Base-by-base conservation (phyloP, 1,284 basidiomycete species). In the Stereum hirsutum region DNA sequence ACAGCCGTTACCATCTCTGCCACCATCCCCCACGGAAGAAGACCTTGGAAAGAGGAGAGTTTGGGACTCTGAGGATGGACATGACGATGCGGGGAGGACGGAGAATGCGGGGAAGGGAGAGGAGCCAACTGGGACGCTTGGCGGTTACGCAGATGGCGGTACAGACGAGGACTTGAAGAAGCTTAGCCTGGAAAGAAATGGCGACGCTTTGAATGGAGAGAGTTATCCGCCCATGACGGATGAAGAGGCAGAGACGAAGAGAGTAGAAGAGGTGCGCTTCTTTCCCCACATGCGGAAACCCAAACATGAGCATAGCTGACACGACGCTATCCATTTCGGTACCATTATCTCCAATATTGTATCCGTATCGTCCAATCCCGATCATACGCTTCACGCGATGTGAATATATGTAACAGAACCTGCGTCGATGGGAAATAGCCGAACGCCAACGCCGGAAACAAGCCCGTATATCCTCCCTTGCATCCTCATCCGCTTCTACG, bases 371-470 rank as follows among this genome's bases (percentile, higher is more conserved):
- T n/a, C n/a, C n/a, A n/a, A n/a, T n/a, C n/a, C n/a, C n/a, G n/a
- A n/a, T n/a, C n/a, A n/a, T n/a, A n/a, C n/a, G n/a, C n/a, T n/a
- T n/a, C n/a, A n/a, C n/a, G n/a, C n/a, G n/a, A n/a, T 24, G 39
- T 36, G 20, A 21, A 26, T 39, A 6, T 11, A 34, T 20, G n/a
- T 25, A 31, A 32, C n/a, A 89, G 85, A 89, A 76, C 47, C 66
- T 89, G 17, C 69, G 71, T 46, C 72, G 72, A 32, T 88, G 84
- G 86, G 85, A 89, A 50, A 60, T 75, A 35, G 74, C 74, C 27
- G 85, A 89, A 56, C 72, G 81, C 26, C 75, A 77, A 52, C 71
- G 81, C 47, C 73, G 82, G 60, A 81, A 74, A 59, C 65, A 68
- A n/a, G 73, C 69, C 4, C 72, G 82, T 39, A 76, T 74, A 42